Evolutionary conservation across 2,329 filamentous ascomycete species (phyloP).

Genomic region (Fusarium tanahbumbuense): DNA sequence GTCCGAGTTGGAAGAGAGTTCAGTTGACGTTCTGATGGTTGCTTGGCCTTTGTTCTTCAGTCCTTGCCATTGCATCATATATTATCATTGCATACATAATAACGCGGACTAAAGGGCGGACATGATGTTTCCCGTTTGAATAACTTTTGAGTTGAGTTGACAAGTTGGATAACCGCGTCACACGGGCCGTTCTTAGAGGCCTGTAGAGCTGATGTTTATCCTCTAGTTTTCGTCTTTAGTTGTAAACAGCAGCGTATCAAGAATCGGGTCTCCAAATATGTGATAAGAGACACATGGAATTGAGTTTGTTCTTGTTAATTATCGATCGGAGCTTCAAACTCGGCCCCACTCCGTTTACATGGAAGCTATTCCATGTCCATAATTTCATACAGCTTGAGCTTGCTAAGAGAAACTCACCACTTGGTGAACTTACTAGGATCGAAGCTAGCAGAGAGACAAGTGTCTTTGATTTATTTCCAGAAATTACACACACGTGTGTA

Average conservation of each 20-base stretch:
- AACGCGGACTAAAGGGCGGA: constrained; percentile 2
- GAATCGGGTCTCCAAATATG: neutral
- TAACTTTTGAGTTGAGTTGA: constrained; percentile 1
- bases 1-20: constrained; percentile 17
- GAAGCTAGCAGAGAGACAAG: constrained; percentile 11
- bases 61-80: constrained; percentile 40
- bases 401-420: constrained; percentile 10
- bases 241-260: constrained; percentile 12
- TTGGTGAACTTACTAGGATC: constrained; percentile 14
- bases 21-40: constrained; percentile 5
- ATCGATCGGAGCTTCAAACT: neutral
- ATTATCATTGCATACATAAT: constrained; percentile 26
- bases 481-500: constrained; percentile 34
- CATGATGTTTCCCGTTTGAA: constrained; percentile 10
- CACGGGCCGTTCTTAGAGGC: constrained; percentile 27
- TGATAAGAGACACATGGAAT: neutral
- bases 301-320: constrained; percentile 3
- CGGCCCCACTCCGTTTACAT: constrained; percentile 15
- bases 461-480: constrained; percentile 42
- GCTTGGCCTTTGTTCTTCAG: neutral
- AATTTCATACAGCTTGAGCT: constrained; percentile 2
- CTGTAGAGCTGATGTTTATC: constrained; percentile 16
- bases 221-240: neutral
- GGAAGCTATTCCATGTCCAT: neutral
- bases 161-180: constrained; percentile 25